Conservation (phyloP, 305 asterid species). For the Fraxinus velutina region DNA sequence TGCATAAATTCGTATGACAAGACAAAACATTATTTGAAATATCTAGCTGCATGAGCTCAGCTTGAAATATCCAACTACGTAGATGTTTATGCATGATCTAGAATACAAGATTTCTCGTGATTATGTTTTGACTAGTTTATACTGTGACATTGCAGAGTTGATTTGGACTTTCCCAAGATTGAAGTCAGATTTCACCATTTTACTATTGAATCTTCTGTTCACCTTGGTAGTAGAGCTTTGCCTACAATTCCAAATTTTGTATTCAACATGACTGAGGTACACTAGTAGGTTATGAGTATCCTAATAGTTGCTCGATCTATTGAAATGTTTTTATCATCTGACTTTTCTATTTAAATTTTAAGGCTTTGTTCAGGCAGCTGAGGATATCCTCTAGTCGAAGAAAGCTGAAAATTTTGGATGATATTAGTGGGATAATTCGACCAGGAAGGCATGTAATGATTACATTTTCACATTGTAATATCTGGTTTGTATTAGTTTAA, state of each 20-base stretch:
- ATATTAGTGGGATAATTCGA: conserved; percentile 81
- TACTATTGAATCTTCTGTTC: conserved; percentile 68
- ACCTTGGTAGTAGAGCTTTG: conserved; percentile 87
- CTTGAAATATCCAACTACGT: neutral
- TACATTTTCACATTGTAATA: conserved; percentile 17
- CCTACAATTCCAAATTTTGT: conserved; percentile 89
- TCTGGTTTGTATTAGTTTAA: conserved; percentile 25
- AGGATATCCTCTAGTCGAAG: conserved; percentile 58
- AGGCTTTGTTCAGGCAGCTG: conserved; percentile 76
- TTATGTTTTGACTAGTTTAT: neutral
- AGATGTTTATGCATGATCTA: neutral
- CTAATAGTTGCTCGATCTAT: neutral
- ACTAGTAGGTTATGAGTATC: neutral
- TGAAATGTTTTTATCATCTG: conserved; percentile 20
- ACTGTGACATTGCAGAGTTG: conserved; percentile 58
- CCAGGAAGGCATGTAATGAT: conserved; percentile 74
- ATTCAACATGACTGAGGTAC: conserved; percentile 87
- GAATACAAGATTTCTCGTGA: neutral
- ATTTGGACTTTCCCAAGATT: conserved; percentile 88
- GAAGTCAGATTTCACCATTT: conserved; percentile 81
- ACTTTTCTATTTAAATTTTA: conserved; percentile 23
- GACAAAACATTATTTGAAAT: neutral
- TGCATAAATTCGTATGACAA: neutral
- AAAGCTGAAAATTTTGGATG: conserved; percentile 69
- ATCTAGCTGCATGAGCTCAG: neutral